phyloP scores from a whole-genome alignment of 768 basidiomycete species.

The Russula abietina region DNA sequence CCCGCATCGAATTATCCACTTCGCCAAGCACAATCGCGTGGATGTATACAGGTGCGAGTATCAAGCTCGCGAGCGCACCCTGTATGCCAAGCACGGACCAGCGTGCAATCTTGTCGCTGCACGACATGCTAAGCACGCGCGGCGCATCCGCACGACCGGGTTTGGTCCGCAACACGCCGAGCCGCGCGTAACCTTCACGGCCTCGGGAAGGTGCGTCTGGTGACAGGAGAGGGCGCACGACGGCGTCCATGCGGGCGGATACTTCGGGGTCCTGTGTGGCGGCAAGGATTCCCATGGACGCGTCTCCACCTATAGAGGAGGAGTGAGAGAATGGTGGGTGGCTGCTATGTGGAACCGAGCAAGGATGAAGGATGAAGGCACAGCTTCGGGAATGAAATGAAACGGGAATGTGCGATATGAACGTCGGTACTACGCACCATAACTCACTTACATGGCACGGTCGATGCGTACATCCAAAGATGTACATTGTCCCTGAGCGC shows the following conservation, averaged over 20 bases:
- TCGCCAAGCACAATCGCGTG: constrained; percentile 66
- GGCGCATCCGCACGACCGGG: constrained; percentile 89
- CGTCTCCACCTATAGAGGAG: constrained; percentile 89
- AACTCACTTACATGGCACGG: constrained; percentile 61
- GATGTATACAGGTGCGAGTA: constrained; percentile 60
- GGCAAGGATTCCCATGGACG: constrained; percentile 76
- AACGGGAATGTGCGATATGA: not conserved
- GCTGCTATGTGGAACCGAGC: not conserved
- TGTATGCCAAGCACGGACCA: constrained; percentile 86
- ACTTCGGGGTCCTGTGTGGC: constrained; percentile 65
- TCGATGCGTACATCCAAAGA: constrained; percentile 72
- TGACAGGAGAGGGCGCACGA: constrained; percentile 32
- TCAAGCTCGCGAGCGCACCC: constrained; percentile 62
- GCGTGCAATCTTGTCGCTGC: constrained; percentile 88
- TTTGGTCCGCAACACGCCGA: constrained; percentile 84
- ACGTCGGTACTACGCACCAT: no score
- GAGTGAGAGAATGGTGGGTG: not conserved
- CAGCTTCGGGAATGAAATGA: no score
- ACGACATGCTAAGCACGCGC: constrained; percentile 80
- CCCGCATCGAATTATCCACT: constrained; percentile 40
- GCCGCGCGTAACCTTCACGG: constrained; percentile 67
- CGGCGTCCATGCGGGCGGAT: constrained; percentile 59
- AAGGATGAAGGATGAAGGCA: not conserved
- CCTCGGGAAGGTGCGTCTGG: constrained; percentile 54
- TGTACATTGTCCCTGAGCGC: constrained; percentile 41